Evolutionary conservation across 345 rosid genomes (phyloP).

Genomic region (Melastoma malabathricum): DNA sequence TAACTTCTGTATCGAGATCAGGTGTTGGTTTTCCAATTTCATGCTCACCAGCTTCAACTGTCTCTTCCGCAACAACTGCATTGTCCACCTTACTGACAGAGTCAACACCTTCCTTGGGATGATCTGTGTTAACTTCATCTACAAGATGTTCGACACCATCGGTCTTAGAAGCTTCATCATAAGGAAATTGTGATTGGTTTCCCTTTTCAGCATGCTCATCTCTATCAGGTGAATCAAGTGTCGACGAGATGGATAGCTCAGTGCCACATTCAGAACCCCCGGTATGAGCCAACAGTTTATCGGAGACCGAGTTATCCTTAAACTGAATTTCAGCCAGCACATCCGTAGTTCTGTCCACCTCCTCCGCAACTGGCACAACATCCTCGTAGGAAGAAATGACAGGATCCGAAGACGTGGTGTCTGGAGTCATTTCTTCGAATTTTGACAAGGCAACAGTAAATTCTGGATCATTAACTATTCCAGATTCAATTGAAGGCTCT

Average conservation of each 20-base stretch:
- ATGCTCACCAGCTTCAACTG: conserved; percentile 13
- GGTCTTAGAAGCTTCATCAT: conserved; percentile 19
- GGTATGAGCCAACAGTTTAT: conserved; percentile 19
- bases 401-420: conserved; percentile 27
- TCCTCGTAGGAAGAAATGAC: conserved; percentile 26
- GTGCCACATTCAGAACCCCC: conserved; percentile 83
- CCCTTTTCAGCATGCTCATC: conserved; percentile 30
- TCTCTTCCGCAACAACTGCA: conserved; percentile 15
- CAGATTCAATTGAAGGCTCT: conserved; percentile 26
- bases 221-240: conserved; percentile 75
- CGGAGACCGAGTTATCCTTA: conserved; percentile 20
- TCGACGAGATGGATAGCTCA: conserved; percentile 76
- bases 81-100: conserved; percentile 17
- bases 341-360: conserved; percentile 12
- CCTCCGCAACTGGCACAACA: conserved; percentile 15
- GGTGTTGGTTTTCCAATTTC: conserved; percentile 23
- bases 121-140: conserved; percentile 21
- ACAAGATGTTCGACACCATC: conserved; percentile 14
- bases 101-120: conserved; percentile 21
- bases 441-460: conserved; percentile 63
- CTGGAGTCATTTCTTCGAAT: conserved; percentile 56
- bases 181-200: conserved; percentile 26
- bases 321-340: conserved; percentile 16
- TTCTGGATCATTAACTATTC: conserved; percentile 49
- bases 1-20: conserved; percentile 20